Evolutionary conservation across 192 early-diverging fungal species (phyloP), one percentile per base, ranked within the genome.

Genomic region (Podila epigama): DNA sequence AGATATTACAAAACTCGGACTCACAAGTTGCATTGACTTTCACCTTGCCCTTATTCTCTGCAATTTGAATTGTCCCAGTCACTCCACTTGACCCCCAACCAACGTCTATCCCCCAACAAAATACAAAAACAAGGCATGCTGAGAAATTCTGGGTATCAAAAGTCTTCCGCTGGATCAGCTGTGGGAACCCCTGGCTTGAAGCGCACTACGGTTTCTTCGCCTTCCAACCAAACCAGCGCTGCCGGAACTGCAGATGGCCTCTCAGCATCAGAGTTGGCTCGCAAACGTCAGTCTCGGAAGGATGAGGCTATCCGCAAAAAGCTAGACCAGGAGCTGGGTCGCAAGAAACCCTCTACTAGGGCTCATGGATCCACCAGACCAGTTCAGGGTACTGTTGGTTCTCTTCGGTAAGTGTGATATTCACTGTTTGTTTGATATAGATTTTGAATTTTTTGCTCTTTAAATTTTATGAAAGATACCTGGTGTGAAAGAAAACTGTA

Each of bases 221-320:
- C 73, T 20, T 64, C 65, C 42, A 72, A 65, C 22, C 36, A 48
- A 51, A 61, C 39, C 37, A 50, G 25, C 53, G 22, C 35, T 25
- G n/a, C 22, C 56, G 56, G 13, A 15, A 58, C 44, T 31, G 15
- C 60, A 15, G 71, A 75, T 0, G 71, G 64, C 4, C 44, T 75
- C 20, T 75, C 71, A 18, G 59, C 64, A 15, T 63, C 71, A 40
- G 71, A 75, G 29, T 41, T 75, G 29, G 79, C 79, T 1, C 58
- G 79, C 35, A 81, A 83, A 48, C 60, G 84, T 55, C 81, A 83
- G 68, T 42, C 52, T n/a, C 69, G 80, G 22, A 85, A 85, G 51
- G 84, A 85, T 58, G 84, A 85, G 61, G 87, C 87, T 56, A 91
- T 93, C 60, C 87, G 91, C 60, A 91, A 93, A 79, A 93, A 90